Percentiles rank a stretch among this genome's conserved stretches.
phyloP scores from a whole-genome alignment of 75 land plant genomes.

The Selaginella tamariscina region DNA sequence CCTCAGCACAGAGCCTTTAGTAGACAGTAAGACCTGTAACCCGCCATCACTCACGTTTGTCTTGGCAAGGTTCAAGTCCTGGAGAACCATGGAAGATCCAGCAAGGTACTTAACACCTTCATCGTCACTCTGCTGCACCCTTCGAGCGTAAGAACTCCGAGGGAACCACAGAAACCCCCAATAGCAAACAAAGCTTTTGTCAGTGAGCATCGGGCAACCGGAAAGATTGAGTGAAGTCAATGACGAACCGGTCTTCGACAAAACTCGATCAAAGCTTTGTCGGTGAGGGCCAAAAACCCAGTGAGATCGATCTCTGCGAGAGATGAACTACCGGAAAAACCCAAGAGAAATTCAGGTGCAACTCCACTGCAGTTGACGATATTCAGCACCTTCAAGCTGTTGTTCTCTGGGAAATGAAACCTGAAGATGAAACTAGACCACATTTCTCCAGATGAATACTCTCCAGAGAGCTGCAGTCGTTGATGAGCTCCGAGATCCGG shows the following conservation, averaged over 20 bases:
- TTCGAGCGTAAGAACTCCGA: conserved; percentile 44
- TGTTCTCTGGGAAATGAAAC: conserved; percentile 16
- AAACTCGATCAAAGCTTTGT: conserved; percentile 47
- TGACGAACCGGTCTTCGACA: conserved; percentile 34
- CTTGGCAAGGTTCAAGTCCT: conserved; percentile 58
- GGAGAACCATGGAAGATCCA: conserved; percentile 32
- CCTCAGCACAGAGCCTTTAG: conserved; percentile 32
- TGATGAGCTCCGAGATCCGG: conserved; percentile 43
- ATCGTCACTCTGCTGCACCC: conserved; percentile 57
- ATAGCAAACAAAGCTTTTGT: conserved; percentile 35
- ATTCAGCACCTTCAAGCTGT: conserved; percentile 39
- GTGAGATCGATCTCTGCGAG: conserved; percentile 49
- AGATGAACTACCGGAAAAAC: conserved; percentile 39
- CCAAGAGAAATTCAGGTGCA: conserved; percentile 42
- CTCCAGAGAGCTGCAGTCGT: conserved; percentile 42
- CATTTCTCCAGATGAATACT: conserved; percentile 67
- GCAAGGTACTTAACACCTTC: conserved; percentile 40
- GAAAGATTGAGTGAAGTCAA: conserved; percentile 53
- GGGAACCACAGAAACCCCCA: conserved; percentile 37
- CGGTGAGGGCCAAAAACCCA: conserved; percentile 41
- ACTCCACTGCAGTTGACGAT: conserved; percentile 52
- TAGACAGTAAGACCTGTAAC: conserved; percentile 33
- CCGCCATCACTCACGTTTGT: conserved; percentile 56
- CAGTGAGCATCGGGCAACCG: conserved; percentile 48
- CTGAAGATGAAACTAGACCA: conserved; percentile 39